Conservation (phyloP, 768 basidiomycete species). For the Leccinum boreale region DNA sequence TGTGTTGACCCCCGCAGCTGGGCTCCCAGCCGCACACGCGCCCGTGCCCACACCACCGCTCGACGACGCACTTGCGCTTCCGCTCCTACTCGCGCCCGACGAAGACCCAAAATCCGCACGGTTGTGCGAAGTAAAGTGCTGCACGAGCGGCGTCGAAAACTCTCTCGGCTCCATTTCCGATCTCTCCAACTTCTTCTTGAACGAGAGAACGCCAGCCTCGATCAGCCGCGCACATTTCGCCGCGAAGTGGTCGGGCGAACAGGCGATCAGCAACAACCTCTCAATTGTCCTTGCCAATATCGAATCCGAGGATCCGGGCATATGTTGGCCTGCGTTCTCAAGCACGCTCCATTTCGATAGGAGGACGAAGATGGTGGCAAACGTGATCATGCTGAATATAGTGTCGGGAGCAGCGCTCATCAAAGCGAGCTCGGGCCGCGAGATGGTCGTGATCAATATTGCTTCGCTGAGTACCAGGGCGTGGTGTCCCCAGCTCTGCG, state of each 20-base stretch:
- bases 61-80: constrained; percentile 6
- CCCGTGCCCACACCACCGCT: constrained; percentile 18
- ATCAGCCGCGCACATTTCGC: constrained; percentile 44
- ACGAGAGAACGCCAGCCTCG: constrained; percentile 30
- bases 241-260: constrained; percentile 38
- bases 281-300: constrained; percentile 36
- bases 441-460: constrained; percentile 34
- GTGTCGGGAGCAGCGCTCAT: constrained; percentile 41
- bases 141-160: constrained; percentile 15
- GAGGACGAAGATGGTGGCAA: constrained; percentile 43
- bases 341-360: constrained; percentile 40
- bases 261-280: constrained; percentile 33
- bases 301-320: constrained; percentile 38
- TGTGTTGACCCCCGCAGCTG: neutral
- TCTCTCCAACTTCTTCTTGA: constrained; percentile 28
- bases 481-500: constrained; percentile 37
- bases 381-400: constrained; percentile 40
- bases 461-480: constrained; percentile 37
- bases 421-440: constrained; percentile 32
- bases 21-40: constrained; percentile 9
- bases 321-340: constrained; percentile 32
- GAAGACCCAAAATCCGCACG: constrained; percentile 19
- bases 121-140: constrained; percentile 20
- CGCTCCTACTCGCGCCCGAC: constrained; percentile 12
- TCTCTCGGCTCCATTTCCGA: constrained; percentile 18